A percentile compares a stretch with the other conserved stretches of the same genome.
Conservation (phyloP, 2,329 filamentous ascomycete species). For the Dactylella cylindrospora region DNA sequence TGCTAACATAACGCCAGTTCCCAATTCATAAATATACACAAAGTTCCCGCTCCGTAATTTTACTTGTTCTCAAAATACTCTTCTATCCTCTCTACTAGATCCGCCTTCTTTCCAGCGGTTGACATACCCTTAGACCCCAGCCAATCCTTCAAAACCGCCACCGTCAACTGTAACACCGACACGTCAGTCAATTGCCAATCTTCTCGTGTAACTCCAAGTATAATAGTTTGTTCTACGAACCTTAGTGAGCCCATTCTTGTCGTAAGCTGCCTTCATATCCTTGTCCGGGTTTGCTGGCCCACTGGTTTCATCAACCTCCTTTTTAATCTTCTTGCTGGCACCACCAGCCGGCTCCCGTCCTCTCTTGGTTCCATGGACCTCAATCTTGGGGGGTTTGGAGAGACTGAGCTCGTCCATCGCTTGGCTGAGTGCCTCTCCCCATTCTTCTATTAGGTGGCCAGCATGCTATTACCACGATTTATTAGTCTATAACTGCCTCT, state of each 20-base stretch:
- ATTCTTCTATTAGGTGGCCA: slow-evolving; percentile 74
- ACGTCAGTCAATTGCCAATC: slow-evolving; percentile 11
- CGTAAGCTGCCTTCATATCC: slow-evolving; percentile 53
- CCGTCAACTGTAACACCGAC: slow-evolving; percentile 52
- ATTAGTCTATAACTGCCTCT: slow-evolving; percentile 23
- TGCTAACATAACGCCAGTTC: too few relatives aligned
- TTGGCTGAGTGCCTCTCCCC: slow-evolving; percentile 67
- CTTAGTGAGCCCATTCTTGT: slow-evolving; percentile 55
- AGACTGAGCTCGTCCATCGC: slow-evolving; percentile 29
- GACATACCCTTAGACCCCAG: slow-evolving; percentile 53
- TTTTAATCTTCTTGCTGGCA: slow-evolving; percentile 35
- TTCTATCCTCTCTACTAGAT: slow-evolving; percentile 58
- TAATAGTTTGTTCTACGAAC: slow-evolving; percentile 46
- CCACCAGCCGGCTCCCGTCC: slow-evolving; percentile 33
- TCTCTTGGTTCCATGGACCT: slow-evolving; percentile 45
- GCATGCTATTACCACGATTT: slow-evolving; percentile 59
- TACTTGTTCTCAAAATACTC: slow-evolving; percentile 56
- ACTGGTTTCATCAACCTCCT: slow-evolving; percentile 24
- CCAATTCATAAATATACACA: background rate
- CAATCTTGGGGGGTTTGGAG: slow-evolving; percentile 15
- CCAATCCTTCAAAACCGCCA: slow-evolving; percentile 56
- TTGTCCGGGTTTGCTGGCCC: slow-evolving; percentile 48
- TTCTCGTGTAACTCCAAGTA: background rate
- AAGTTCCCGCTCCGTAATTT: slow-evolving; percentile 5
- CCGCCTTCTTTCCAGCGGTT: slow-evolving; percentile 56